Conservation (phyloP, 208 protist genomes). For the Leishmania mexicana region DNA sequence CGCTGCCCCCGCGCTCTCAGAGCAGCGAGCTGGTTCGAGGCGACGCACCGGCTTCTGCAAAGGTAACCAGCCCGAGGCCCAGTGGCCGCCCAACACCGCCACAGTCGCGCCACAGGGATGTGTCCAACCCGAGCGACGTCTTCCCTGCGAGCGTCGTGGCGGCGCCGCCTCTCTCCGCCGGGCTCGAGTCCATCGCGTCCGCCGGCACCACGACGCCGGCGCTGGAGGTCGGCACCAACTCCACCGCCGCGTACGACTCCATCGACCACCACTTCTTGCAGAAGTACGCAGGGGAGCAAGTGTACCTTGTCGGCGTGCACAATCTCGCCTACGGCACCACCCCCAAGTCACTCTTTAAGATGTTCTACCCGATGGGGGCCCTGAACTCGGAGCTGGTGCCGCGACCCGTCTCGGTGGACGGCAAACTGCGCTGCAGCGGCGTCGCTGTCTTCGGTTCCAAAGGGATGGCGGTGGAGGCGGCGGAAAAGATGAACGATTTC, state of each 20-base stretch:
- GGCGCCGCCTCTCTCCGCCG: slow-evolving; percentile 11
- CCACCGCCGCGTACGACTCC: slow-evolving; percentile 24
- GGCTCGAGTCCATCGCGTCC: slow-evolving; percentile 28
- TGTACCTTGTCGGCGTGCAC: slow-evolving; percentile 70
- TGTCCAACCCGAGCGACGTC: slow-evolving; percentile 6
- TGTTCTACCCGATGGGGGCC: slow-evolving; percentile 82
- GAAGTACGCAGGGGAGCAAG: slow-evolving; percentile 36
- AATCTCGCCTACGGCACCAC: slow-evolving; percentile 58
- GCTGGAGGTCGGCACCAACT: background rate
- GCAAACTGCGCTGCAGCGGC: slow-evolving; percentile 55
- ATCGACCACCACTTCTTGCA: slow-evolving; percentile 63
- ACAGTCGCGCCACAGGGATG: slow-evolving; percentile 48
- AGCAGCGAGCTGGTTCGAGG: background rate
- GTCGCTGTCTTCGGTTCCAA: slow-evolving; percentile 68
- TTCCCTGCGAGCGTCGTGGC: slow-evolving; percentile 27
- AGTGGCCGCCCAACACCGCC: slow-evolving; percentile 18
- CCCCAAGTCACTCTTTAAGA: slow-evolving; percentile 45
- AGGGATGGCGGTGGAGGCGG: slow-evolving; percentile 63
- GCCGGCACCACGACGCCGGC: background rate
- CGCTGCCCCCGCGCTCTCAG: slow-evolving; percentile 11
- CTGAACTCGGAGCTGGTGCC: slow-evolving; percentile 55
- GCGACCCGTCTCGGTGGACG: slow-evolving; percentile 40
- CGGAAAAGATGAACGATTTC: slow-evolving; percentile 68
- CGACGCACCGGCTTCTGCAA: background rate
- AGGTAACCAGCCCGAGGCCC: slow-evolving; percentile 1